phyloP scores from a whole-genome alignment of 2,329 filamentous ascomycete genomes.

The Colletotrichum trifolii region DNA sequence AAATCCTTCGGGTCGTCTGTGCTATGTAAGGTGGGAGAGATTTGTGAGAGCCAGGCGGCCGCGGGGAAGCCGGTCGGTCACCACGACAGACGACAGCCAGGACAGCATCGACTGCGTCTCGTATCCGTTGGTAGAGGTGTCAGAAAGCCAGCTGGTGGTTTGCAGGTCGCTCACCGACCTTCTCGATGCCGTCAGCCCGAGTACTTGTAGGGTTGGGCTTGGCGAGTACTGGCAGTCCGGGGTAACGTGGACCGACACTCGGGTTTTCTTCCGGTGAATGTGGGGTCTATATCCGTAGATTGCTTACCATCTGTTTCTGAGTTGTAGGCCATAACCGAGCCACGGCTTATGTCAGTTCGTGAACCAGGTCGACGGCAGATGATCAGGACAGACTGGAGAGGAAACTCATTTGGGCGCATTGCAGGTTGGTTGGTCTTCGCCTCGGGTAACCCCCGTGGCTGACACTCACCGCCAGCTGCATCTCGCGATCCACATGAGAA shows the following conservation, averaged over 20 bases:
- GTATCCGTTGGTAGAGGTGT: neutral
- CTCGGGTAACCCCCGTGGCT: conserved; percentile 27
- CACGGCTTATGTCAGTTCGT: conserved; percentile 10
- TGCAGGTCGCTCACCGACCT: neutral
- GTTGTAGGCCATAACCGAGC: neutral
- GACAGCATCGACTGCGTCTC: neutral
- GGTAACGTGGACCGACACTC: neutral
- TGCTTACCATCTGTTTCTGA: conserved; percentile 15
- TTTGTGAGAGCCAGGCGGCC: conserved; percentile 17
- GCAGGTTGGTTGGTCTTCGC: conserved; percentile 1
- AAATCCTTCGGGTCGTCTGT: conserved; percentile 25
- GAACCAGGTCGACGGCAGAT: too few species aligned
- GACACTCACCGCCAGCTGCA: conserved; percentile 11
- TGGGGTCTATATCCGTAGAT: too few species aligned
- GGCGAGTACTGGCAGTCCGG: conserved; percentile 7
- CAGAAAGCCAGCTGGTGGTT: neutral
- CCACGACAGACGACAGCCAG: neutral
- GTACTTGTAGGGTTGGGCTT: neutral
- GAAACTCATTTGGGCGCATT: too few species aligned
- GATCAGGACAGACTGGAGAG: too few species aligned
- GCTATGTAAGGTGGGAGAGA: conserved; percentile 1
- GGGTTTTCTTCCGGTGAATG: neutral
- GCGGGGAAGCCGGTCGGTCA: neutral
- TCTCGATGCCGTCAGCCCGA: neutral
- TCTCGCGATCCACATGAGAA: conserved; percentile 15